Conservation (phyloP, 139 green algal genomes). For the Pleodorina starrii region DNA sequence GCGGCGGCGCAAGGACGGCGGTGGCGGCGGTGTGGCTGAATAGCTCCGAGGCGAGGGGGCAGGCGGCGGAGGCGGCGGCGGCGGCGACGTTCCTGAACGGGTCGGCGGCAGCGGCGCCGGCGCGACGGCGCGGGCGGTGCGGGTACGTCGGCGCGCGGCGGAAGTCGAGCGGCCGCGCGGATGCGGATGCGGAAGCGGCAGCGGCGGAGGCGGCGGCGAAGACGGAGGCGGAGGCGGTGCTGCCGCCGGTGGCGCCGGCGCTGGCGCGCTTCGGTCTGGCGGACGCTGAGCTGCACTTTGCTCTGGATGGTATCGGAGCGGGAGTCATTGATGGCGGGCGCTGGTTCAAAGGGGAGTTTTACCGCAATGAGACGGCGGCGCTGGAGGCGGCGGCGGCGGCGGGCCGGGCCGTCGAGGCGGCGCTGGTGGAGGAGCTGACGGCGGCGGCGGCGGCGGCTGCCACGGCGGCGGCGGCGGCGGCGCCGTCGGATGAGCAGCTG, state of each 20-base stretch:
- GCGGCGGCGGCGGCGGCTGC: background rate
- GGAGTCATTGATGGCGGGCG: background rate
- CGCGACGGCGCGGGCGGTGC: background rate
- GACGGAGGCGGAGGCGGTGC: no score
- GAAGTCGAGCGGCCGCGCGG: background rate
- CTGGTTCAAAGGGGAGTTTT: constrained; percentile 26
- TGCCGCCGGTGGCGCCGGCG: background rate
- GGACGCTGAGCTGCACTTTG: background rate
- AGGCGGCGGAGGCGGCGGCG: background rate
- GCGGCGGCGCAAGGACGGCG: background rate
- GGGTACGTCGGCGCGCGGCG: constrained; percentile 16
- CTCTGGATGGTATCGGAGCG: background rate
- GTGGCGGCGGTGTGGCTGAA: background rate
- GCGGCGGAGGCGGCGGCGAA: no score
- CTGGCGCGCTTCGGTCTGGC: background rate
- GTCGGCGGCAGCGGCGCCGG: background rate
- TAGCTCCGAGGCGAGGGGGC: background rate
- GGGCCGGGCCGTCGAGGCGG: background rate
- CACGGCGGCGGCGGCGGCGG: background rate
- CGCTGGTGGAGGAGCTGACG: background rate
- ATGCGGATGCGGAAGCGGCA: background rate
- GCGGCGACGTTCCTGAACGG: background rate
- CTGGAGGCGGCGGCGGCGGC: background rate
- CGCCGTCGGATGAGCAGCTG: background rate
- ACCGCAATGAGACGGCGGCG: background rate